phyloP scores from a whole-genome alignment of 768 basidiomycete species.

The Boletus patriciae region DNA sequence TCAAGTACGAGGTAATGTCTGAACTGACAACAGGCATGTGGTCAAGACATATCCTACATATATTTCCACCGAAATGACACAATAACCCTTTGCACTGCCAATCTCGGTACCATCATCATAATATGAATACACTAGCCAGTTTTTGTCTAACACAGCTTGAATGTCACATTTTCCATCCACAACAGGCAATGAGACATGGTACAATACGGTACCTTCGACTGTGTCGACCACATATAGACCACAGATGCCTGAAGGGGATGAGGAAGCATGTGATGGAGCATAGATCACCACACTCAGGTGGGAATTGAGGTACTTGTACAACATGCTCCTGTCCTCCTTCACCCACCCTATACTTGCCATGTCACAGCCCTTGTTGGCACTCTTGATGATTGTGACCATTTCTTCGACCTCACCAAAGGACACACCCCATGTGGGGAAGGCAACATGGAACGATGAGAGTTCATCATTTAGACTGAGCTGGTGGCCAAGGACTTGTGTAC shows the following conservation, averaged over 20 bases:
- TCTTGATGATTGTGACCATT: constrained; percentile 52
- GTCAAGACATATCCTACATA: constrained; percentile 62
- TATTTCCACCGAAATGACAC: constrained; percentile 81
- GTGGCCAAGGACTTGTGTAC: constrained; percentile 56
- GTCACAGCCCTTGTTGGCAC: constrained; percentile 42
- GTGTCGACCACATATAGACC: constrained; percentile 78
- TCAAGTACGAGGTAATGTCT: constrained; percentile 55
- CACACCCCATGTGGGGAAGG: constrained; percentile 66
- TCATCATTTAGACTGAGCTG: constrained; percentile 45
- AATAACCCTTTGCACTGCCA: constrained; percentile 61
- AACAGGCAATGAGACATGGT: constrained; percentile 57
- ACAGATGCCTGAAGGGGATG: constrained; percentile 39
- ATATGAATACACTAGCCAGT: constrained; percentile 92
- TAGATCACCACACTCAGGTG: constrained; percentile 71
- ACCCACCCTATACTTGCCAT: constrained; percentile 83
- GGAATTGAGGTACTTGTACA: constrained; percentile 95
- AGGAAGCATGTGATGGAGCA: constrained; percentile 23
- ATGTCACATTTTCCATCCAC: constrained; percentile 55
- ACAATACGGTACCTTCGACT: constrained; percentile 74
- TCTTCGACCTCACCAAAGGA: constrained; percentile 56
- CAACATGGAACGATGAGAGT: constrained; percentile 47
- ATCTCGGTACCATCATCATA: constrained; percentile 58
- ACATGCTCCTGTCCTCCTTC: constrained; percentile 78
- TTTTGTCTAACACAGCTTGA: constrained; percentile 72
- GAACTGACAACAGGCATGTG: constrained; percentile 37